These are phyloP conservation scores for Prunus armeniaca DNA, from an alignment of 306 rosid species.

Conservation along the genomic window DNA sequence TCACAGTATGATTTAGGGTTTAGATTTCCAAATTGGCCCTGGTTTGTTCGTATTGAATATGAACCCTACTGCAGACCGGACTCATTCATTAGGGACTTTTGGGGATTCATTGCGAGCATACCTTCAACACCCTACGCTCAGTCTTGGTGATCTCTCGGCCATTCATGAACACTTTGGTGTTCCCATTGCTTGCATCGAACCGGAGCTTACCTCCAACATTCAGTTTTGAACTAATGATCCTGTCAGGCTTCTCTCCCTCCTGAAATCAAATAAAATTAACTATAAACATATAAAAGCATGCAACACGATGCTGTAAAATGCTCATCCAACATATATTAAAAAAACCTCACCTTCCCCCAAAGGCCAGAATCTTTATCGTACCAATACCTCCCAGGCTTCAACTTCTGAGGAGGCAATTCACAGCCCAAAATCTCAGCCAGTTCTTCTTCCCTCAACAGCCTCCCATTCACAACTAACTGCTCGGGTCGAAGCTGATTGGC, in stretches of 20 bases:
- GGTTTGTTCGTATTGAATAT: background rate
- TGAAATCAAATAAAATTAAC: conserved; percentile 34
- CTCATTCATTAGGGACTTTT: background rate
- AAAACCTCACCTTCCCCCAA: conserved; percentile 77
- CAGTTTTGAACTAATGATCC: conserved; percentile 70
- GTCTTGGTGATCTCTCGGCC: conserved; percentile 85
- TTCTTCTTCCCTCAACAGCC: conserved; percentile 71
- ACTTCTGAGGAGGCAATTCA: conserved; percentile 63
- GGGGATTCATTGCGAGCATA: conserved; percentile 21
- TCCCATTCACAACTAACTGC: conserved; percentile 76
- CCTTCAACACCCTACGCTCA: conserved; percentile 81
- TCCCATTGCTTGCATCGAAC: conserved; percentile 74
- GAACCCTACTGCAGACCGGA: background rate
- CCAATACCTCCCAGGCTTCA: conserved; percentile 92
- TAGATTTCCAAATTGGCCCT: background rate
- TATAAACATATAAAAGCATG: background rate
- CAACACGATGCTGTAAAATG: background rate
- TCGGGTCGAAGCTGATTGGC: conserved; percentile 84
- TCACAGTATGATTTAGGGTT: background rate
- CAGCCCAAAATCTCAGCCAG: conserved; percentile 81
- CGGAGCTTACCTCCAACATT: conserved; percentile 82
- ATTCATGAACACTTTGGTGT: conserved; percentile 75
- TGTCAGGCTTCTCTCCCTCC: conserved; percentile 92
- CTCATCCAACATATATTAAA: background rate
- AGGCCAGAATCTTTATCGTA: conserved; percentile 91